Evolutionary conservation across 192 early-diverging fungal species (phyloP), one percentile per base, ranked within the genome.

Genomic region (Backusella luteola): DNA sequence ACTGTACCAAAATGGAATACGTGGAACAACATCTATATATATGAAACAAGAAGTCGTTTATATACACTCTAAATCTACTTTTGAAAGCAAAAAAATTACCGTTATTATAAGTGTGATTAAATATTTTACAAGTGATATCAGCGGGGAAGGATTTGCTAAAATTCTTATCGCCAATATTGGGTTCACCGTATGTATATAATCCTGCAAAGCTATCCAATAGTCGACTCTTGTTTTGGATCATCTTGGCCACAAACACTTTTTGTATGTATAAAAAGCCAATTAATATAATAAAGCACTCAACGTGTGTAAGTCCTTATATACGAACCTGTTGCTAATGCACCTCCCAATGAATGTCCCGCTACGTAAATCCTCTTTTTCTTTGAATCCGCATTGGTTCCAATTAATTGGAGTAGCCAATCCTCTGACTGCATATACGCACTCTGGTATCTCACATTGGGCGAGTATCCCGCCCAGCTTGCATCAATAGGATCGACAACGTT

Each of bases 31-130:
- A 46, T 75, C 74, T 75, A 46, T 44, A 29, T 34, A 32, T 34
- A 69, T n/a, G n/a, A 69, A 8, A 69, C 2, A 42, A 5, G 0
- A 21, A 56, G 53, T 23, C 42, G 9, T 15, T 42, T 49, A 14
- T 17, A n/a, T 32, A 15, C 14, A 34, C 49, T 32, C 32, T 32
- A 32, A 32, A 32, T 32, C 5, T 35, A 44, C 19, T 32, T 12
- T 26, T 29, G 32, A 17, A 69, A 32, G 32, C 4, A 70, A 17
- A 36, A 56, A 1, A 32, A n/a, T 63, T 80, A 84, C 86, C 87
- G 53, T 89, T 89, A 53, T 89, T 89, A 44, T 87, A 81, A 12
- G 84, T 80, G 49, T 89, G 87, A 73, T 89, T 83, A 56, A 89
- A 89, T 72, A 89, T 89, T 67, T 86, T 87, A 71, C 80, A 84